Conservation (phyloP, 202 grass and related monocot species). For the Brachypodium distachyon region DNA sequence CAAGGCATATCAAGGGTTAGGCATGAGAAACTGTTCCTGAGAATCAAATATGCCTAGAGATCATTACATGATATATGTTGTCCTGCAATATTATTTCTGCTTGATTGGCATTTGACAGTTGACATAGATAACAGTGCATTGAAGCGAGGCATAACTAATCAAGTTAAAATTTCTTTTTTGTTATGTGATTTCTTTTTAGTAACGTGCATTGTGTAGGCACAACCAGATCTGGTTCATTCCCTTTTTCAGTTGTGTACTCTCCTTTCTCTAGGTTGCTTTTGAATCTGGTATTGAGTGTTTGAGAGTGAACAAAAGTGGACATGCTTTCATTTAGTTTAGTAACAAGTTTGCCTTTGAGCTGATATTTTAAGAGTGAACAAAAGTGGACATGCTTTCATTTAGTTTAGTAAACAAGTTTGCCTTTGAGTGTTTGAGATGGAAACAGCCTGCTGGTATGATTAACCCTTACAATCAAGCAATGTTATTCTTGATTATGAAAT, state of each 20-base stretch:
- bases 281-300: not conserved
- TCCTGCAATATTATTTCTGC: not conserved
- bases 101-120: not conserved
- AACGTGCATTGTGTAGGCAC: not conserved
- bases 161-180: not conserved
- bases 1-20: too few relatives aligned
- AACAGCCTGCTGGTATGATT: not conserved
- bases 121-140: not conserved
- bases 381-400: not conserved
- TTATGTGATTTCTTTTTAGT: not conserved
- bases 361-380: too few relatives aligned
- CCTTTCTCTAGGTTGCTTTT: not conserved
- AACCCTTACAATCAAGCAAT: not conserved
- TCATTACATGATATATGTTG: not conserved
- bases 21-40: too few relatives aligned
- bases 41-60: too few relatives aligned
- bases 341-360: not conserved
- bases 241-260: not conserved
- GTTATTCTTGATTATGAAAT: not conserved
- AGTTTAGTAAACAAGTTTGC: not conserved
- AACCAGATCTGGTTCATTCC: not conserved
- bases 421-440: too few relatives aligned
- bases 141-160: not conserved
- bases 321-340: not conserved
- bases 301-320: not conserved